These are phyloP conservation scores for Leptosphaerulina australis DNA, from an alignment of 2,329 filamentous ascomycete species.

Conservation along the genomic window DNA sequence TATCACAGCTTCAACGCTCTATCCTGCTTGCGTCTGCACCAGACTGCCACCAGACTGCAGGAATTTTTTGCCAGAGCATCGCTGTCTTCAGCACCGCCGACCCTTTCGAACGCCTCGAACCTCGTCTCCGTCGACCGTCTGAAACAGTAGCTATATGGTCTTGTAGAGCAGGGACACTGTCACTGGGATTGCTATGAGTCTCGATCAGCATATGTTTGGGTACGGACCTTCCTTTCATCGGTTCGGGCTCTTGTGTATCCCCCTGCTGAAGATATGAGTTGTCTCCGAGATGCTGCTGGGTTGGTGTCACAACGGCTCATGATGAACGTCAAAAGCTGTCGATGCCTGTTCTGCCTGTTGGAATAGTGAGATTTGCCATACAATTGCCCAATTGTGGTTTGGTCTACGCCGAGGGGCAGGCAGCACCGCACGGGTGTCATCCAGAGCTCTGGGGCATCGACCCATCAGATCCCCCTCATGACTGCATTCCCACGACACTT, in stretches of 20 bases:
- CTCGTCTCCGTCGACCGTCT: constrained; percentile 23
- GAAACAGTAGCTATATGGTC: constrained; percentile 40
- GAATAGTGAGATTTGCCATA: constrained; percentile 23
- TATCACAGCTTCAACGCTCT: constrained; percentile 38
- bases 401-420: constrained; percentile 43
- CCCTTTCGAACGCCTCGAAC: constrained; percentile 24
- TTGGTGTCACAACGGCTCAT: constrained; percentile 23
- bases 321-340: constrained; percentile 14
- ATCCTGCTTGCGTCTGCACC: constrained; percentile 32
- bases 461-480: constrained; percentile 28
- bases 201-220: constrained; percentile 51
- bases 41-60: constrained; percentile 23
- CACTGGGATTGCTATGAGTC: constrained; percentile 49
- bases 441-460: constrained; percentile 28
- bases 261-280: neutral
- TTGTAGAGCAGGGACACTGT: constrained; percentile 31
- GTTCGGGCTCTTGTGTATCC: constrained; percentile 18
- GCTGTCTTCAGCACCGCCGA: constrained; percentile 27
- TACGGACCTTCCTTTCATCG: constrained; percentile 38
- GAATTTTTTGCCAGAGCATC: constrained; percentile 32
- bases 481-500: constrained; percentile 27
- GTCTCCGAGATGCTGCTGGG: constrained; percentile 1
- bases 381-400: constrained; percentile 28
- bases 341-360: constrained; percentile 35
- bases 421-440: constrained; percentile 46